Percentiles rank a stretch among this genome's conserved stretches.
Evolutionary conservation across 148 eudicot species (phyloP).

Genomic region (Gaultheria prostrata): DNA sequence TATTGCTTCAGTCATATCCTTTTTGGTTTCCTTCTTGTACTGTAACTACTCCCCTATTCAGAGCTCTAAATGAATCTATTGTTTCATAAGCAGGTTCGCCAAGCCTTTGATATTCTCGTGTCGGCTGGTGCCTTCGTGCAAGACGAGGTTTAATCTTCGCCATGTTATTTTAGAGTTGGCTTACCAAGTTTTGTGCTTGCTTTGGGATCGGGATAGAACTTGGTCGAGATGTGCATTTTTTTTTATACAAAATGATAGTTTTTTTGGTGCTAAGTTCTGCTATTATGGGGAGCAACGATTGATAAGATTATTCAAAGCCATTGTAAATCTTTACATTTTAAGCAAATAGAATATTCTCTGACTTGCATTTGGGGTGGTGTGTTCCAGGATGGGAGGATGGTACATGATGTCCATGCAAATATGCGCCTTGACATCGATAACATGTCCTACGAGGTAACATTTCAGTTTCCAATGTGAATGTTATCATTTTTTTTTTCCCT

Average conservation of each 20-base stretch:
- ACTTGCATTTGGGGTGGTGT: not conserved
- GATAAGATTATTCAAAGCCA: not conserved
- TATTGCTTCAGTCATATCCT: not conserved
- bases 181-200: not conserved
- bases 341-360: not conserved
- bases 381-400: not conserved
- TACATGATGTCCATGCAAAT: conserved; percentile 46
- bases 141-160: not conserved
- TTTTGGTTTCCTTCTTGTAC: not conserved
- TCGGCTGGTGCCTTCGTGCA: not conserved
- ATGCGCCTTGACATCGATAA: conserved; percentile 90
- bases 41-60: not conserved
- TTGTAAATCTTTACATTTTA: not conserved
- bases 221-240: not conserved
- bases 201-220: not conserved
- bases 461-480: not conserved
- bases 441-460: conserved; percentile 86
- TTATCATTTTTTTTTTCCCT: not conserved
- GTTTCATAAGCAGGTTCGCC: not conserved
- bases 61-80: not conserved
- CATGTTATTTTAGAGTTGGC: not conserved
- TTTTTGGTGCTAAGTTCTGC: not conserved
- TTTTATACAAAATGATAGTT: not conserved
- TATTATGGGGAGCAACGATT: not conserved
- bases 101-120: not conserved